Evolutionary conservation across 2,329 filamentous ascomycete species (phyloP), one percentile per base, ranked within the genome.

Genomic region (Calonectria leucothoes): DNA sequence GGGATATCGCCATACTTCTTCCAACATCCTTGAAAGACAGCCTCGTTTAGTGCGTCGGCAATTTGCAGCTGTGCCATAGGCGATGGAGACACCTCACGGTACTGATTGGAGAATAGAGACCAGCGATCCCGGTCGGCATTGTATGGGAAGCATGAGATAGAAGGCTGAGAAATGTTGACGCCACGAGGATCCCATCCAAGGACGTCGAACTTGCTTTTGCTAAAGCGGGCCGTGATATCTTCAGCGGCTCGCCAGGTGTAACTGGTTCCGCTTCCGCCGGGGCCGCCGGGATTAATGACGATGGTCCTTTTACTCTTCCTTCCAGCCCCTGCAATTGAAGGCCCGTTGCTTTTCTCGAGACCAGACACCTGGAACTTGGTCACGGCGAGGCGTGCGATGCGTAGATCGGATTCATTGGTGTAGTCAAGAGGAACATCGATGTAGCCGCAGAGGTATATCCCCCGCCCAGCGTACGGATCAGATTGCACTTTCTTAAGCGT

Each of bases 131-230:
- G 84, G 75, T 87, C 82, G 11, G 84, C 85, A 52, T 88, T 82
- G 67, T 85, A 81, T 6, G 87, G 85, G 65, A 86, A 89, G 80
- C 88, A 90, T 2, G 86, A 80, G 2, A 87, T 77, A 5, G 84
- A 78, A 0, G 89, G 89, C 8, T 84, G 84, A 1, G 88, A 86
- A 1, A 82, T 78, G 75, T 89, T 89, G 67, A 90, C 87, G 2
- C 88, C 88, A 4, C 89, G 85, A n/a, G 88, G 88, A 66, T 90
- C 89, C 85, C 87, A 90, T n/a, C 88, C 87, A 17, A 90, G 78
- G 7, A 89, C 85, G 71, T 89, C 88, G 27, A 85, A 87, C 27
- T 81, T 78, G 27, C 85, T 82, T 37, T 84, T 84, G 70, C 86
- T 87, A 15, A 89, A 78, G 4, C 86, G 84, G 69, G 84, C 77